phyloP scores from a whole-genome alignment of 2,329 filamentous ascomycete species.

The Fusarium sp. region DNA sequence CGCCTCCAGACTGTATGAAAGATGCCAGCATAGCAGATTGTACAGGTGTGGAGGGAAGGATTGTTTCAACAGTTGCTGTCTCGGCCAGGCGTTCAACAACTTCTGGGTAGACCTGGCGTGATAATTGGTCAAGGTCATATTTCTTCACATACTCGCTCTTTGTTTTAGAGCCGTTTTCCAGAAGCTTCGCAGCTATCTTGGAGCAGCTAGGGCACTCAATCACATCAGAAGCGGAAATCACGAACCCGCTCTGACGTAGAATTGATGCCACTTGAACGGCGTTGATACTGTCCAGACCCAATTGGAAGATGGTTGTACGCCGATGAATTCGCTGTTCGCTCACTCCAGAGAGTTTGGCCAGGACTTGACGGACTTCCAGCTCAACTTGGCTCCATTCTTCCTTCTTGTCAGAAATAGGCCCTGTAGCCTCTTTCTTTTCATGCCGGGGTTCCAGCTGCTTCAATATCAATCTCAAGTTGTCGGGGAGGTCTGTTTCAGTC shows the following conservation, averaged over 20 bases:
- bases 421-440: slow-evolving; percentile 30
- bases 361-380: slow-evolving; percentile 62
- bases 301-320: slow-evolving; percentile 81
- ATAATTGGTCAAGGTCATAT: slow-evolving; percentile 59
- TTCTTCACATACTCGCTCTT: background rate
- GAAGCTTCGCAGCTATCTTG: slow-evolving; percentile 51
- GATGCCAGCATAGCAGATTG: slow-evolving; percentile 85
- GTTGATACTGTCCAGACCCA: slow-evolving; percentile 94
- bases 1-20: slow-evolving; percentile 74
- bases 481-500: slow-evolving; percentile 41
- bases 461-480: slow-evolving; percentile 33
- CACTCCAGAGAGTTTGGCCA: slow-evolving; percentile 69
- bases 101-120: slow-evolving; percentile 46
- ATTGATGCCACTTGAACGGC: slow-evolving; percentile 80
- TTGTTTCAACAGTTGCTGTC: slow-evolving; percentile 60
- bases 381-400: slow-evolving; percentile 65
- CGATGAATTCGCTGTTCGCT: slow-evolving; percentile 63
- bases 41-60: slow-evolving; percentile 82
- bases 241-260: slow-evolving; percentile 70
- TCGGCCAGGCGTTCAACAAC: slow-evolving; percentile 41
- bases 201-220: slow-evolving; percentile 70
- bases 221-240: slow-evolving; percentile 77
- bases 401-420: slow-evolving; percentile 25
- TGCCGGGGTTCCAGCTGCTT: slow-evolving; percentile 36
- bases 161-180: slow-evolving; percentile 26